A percentile compares a stretch with the other conserved stretches of the same genome.
phyloP scores from a whole-genome alignment of 495 filamentous ascomycete genomes.

The Aspergillus diversus region DNA sequence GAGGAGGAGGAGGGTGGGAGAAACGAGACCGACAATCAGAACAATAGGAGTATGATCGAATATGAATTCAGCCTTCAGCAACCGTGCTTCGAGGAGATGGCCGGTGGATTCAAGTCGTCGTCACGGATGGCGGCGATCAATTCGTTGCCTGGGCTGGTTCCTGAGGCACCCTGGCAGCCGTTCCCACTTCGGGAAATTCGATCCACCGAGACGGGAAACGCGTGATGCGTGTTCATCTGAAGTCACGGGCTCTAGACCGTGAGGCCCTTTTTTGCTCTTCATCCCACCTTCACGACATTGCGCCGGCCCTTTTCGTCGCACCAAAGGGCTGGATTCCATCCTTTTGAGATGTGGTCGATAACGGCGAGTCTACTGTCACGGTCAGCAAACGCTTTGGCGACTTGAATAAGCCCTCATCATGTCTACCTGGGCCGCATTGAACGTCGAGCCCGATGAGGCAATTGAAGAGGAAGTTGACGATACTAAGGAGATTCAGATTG shows the following conservation, averaged over 20 bases:
- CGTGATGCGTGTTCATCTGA: slow-evolving; percentile 34
- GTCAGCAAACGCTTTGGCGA: slow-evolving; percentile 15
- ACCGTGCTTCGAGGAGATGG: slow-evolving; percentile 7
- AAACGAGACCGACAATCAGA: slow-evolving; percentile 11
- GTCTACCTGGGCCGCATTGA: slow-evolving; percentile 76
- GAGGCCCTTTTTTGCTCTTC: slow-evolving; percentile 4
- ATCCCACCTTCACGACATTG: slow-evolving; percentile 9
- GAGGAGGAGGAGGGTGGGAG: slow-evolving; percentile 9
- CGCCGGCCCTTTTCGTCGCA: slow-evolving; percentile 8
- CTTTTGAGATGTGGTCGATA: slow-evolving; percentile 28
- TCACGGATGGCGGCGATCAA: slow-evolving; percentile 20
- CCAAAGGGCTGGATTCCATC: background rate
- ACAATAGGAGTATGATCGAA: slow-evolving; percentile 21
- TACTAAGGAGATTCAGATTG: slow-evolving; percentile 94
- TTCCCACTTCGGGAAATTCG: slow-evolving; percentile 36
- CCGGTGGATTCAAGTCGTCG: slow-evolving; percentile 20
- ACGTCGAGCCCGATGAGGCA: slow-evolving; percentile 89
- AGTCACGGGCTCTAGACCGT: slow-evolving; percentile 17
- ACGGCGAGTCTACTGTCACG: slow-evolving; percentile 11
- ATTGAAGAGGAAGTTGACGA: slow-evolving; percentile 91
- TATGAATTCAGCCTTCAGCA: slow-evolving; percentile 7
- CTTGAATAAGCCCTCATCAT: slow-evolving; percentile 37
- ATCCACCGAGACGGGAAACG: slow-evolving; percentile 27
- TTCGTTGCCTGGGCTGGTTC: slow-evolving; percentile 25
- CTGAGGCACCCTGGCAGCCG: slow-evolving; percentile 30